Percentiles rank a stretch among this genome's conserved stretches.
Conservation (phyloP, 1,284 basidiomycete genomes). For the Anthracocystis setariae region DNA sequence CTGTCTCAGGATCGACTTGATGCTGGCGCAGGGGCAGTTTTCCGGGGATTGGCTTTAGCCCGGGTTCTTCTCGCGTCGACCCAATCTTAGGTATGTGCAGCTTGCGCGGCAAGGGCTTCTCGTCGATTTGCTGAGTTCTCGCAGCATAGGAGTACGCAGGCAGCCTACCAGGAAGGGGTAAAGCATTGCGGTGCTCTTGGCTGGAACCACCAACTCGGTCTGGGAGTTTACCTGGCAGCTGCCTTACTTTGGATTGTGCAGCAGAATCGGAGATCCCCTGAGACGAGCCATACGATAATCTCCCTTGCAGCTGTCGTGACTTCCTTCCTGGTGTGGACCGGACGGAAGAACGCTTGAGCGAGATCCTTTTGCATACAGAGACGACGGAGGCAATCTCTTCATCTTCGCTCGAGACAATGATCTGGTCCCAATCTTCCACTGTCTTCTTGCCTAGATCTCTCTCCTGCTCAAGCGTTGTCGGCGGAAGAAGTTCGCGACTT, state of each 20-base stretch:
- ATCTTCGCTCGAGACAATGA: slow-evolving; percentile 5
- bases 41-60: background rate
- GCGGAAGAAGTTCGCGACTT: too few species aligned
- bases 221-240: background rate
- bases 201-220: background rate
- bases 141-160: background rate
- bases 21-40: background rate
- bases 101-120: background rate
- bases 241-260: background rate
- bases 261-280: background rate
- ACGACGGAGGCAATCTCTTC: slow-evolving; percentile 33
- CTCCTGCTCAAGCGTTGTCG: background rate
- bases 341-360: slow-evolving; percentile 20
- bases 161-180: background rate
- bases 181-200: too few species aligned
- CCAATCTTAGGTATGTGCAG: background rate
- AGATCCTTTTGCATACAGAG: slow-evolving; percentile 14
- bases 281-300: background rate
- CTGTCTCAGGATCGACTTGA: background rate
- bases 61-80: background rate
- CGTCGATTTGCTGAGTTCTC: background rate
- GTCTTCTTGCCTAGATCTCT: too few species aligned
- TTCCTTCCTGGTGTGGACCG: slow-evolving; percentile 6
- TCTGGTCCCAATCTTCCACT: slow-evolving; percentile 13
- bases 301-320: slow-evolving; percentile 1